Conservation (phyloP, 176 grass and related monocot genomes). For the Aechmea fasciata region DNA sequence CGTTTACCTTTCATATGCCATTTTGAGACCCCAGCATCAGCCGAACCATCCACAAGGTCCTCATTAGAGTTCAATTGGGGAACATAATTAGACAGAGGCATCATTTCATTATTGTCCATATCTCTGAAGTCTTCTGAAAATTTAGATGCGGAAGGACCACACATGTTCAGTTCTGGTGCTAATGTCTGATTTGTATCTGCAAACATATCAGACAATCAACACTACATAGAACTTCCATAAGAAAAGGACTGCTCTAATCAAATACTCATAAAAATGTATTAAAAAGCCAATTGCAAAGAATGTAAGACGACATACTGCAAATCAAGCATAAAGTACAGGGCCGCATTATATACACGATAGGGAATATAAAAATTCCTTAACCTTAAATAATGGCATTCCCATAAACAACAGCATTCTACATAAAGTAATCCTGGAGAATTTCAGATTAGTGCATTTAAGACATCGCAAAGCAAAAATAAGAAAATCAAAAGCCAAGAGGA, state of each 20-base stretch:
- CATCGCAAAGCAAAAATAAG: no score
- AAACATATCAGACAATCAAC: constrained; percentile 11
- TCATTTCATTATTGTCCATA: constrained; percentile 27
- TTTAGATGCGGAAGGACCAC: constrained; percentile 37
- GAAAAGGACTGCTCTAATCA: not conserved
- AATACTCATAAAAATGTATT: not conserved
- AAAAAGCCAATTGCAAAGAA: not conserved
- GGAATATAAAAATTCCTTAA: no score
- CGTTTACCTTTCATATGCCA: constrained; percentile 99
- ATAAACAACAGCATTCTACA: no score
- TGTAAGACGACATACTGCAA: not conserved
- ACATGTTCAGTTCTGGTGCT: constrained; percentile 18
- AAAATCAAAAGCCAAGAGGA: no score
- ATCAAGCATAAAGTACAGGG: not conserved
- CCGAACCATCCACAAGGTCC: constrained; percentile 43
- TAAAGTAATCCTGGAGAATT: no score
- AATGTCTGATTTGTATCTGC: constrained; percentile 40
- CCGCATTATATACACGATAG: no score
- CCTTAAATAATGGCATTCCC: no score
- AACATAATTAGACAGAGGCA: constrained; percentile 30
- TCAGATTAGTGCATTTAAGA: no score
- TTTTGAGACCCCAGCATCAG: constrained; percentile 61
- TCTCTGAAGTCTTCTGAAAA: constrained; percentile 48
- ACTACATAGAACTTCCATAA: not conserved
- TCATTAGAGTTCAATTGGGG: constrained; percentile 42